These are phyloP conservation scores for Nemania sp. DNA, from an alignment of 2,329 filamentous ascomycete genomes.

Conservation along the genomic window DNA sequence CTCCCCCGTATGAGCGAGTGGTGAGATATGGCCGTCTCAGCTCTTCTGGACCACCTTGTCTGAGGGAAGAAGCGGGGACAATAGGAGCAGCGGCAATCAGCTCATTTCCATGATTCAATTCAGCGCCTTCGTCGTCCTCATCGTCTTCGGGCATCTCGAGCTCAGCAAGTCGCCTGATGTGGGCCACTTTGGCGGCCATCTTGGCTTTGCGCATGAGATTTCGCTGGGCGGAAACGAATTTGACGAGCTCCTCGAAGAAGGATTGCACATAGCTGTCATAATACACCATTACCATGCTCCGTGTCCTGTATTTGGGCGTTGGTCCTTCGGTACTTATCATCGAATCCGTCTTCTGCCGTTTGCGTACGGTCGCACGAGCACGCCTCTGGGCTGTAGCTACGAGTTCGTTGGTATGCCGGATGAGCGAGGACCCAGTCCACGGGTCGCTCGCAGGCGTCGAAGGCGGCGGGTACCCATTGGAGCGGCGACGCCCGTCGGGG, in stretches of 20 bases:
- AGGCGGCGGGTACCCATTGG: conserved; percentile 33
- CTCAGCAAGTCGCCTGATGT: conserved; percentile 64
- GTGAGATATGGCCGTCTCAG: conserved; percentile 46
- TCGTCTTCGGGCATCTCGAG: conserved; percentile 60
- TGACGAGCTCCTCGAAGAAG: conserved; percentile 80
- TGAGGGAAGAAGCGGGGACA: conserved; percentile 14
- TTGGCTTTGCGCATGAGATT: conserved; percentile 88
- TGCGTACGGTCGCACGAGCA: conserved; percentile 54
- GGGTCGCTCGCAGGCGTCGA: conserved; percentile 43
- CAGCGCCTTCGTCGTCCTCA: conserved; percentile 43
- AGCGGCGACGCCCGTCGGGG: conserved; percentile 29
- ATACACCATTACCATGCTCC: conserved; percentile 83
- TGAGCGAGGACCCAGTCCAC: conserved; percentile 43
- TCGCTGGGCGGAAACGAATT: conserved; percentile 76
- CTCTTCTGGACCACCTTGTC: conserved; percentile 28
- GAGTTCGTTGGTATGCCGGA: conserved; percentile 51
- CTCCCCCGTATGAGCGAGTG: conserved; percentile 45
- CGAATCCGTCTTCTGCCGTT: conserved; percentile 56
- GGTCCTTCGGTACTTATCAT: conserved; percentile 53
- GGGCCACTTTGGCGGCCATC: conserved; percentile 76
- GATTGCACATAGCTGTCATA: conserved; percentile 88
- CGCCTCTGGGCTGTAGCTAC: conserved; percentile 51
- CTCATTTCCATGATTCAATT: conserved; percentile 36
- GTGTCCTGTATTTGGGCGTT: conserved; percentile 65
- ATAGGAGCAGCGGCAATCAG: conserved; percentile 32